phyloP scores from a whole-genome alignment of 257 asterid species.

The Coffea canephora region DNA sequence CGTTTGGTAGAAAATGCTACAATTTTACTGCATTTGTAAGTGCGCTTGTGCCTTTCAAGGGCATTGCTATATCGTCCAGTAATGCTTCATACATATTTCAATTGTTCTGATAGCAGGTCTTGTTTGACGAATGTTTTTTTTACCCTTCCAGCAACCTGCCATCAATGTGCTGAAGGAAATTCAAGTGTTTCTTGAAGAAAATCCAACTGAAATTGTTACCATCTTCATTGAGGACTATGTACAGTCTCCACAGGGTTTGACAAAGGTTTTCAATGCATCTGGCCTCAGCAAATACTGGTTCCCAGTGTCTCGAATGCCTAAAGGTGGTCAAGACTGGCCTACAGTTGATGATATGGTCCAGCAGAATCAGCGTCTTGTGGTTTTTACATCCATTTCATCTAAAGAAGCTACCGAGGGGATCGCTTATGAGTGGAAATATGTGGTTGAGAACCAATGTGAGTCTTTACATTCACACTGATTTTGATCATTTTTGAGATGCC shows the following conservation, averaged over 20 bases:
- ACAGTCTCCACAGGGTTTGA: conserved; percentile 56
- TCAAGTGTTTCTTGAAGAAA: conserved; percentile 50
- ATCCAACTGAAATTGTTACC: conserved; percentile 64
- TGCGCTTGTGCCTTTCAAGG: conserved; percentile 8
- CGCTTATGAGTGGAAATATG: conserved; percentile 85
- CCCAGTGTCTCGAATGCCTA: conserved; percentile 76
- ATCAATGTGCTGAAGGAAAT: conserved; percentile 67
- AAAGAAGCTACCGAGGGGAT: conserved; percentile 73
- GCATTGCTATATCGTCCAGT: not conserved
- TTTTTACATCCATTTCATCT: conserved; percentile 61
- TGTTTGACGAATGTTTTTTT: not conserved
- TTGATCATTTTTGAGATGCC: not conserved
- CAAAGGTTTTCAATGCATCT: conserved; percentile 64
- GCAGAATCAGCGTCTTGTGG: conserved; percentile 70
- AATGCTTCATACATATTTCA: not conserved
- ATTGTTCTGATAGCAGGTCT: not conserved
- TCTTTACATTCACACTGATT: not conserved
- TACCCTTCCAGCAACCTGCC: conserved; percentile 70
- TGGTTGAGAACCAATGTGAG: conserved; percentile 89
- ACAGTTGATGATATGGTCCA: conserved; percentile 73
- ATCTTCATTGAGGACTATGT: conserved; percentile 89
- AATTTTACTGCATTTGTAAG: conserved; percentile 83
- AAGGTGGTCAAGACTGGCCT: conserved; percentile 81
- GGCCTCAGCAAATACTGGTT: conserved; percentile 66
- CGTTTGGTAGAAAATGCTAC: conserved; percentile 57